Conservation (phyloP, 208 protist species). For the Endotrypanum monterogeii region DNA sequence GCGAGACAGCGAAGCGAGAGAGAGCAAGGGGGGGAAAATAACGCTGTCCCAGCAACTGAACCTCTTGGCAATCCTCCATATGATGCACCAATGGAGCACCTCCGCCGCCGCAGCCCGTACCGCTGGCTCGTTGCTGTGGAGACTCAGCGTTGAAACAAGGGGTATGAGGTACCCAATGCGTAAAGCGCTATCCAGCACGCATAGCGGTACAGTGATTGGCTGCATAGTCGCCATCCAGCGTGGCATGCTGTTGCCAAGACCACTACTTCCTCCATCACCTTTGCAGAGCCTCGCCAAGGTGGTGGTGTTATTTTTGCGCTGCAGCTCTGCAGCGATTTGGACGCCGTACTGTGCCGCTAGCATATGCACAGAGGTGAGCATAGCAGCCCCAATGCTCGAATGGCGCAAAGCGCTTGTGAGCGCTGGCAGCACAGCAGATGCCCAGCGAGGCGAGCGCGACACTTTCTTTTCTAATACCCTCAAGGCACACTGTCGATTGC, state of each 20-base stretch:
- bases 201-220: constrained; percentile 1
- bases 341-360: constrained; percentile 12
- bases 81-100: constrained; percentile 81
- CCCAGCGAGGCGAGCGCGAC: constrained; percentile 4
- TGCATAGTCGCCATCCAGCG: background rate
- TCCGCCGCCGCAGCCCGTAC: constrained; percentile 87
- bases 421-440: constrained; percentile 5
- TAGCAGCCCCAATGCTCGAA: background rate
- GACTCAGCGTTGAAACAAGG: constrained; percentile 60
- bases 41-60: constrained; percentile 31
- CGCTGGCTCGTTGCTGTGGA: constrained; percentile 45
- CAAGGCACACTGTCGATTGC: constrained; percentile 1
- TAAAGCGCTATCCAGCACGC: constrained; percentile 33
- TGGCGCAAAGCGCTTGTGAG: constrained; percentile 4
- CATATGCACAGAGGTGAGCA: constrained; percentile 6
- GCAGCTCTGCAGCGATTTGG: constrained; percentile 7
- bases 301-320: background rate
- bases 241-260: background rate
- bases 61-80: constrained; percentile 67
- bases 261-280: background rate
- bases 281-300: constrained; percentile 1
- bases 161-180: constrained; percentile 70
- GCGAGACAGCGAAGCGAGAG: constrained; percentile 58
- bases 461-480: background rate
- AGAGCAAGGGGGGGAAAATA: constrained; percentile 52